Base-by-base conservation (phyloP, 768 basidiomycete species). In the Boletellus ananiceps region DNA sequence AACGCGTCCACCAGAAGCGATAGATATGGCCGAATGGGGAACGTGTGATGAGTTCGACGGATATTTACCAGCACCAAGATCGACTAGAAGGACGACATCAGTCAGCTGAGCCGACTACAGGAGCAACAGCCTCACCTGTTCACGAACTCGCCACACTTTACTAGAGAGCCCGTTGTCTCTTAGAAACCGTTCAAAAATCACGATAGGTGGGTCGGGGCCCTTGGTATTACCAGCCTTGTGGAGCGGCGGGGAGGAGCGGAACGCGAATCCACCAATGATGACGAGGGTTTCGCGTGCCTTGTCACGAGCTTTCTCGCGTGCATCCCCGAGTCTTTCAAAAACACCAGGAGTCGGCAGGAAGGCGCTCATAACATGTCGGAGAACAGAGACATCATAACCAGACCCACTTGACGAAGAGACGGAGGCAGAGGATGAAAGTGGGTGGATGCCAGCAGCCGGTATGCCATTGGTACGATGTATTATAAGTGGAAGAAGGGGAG, bases 61-160 rank as follows among this genome's bases (percentile, higher is more conserved):
- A 92, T 78, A 57, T 85, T 77, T 15, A 87, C 86, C 8, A 92
- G 74, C 15, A 81, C 75, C 39, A 87, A 63, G 38, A 91, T 79
- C 21, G 82, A 77, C 78, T 83, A 52, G 16, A 9, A 54, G 29
- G 34, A 40, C 54, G 33, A 47, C 19, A 34, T 47, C 45, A 33
- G 43, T 25, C 11, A 33, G 18, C n/a, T 21, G 13, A 19, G 37
- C 29, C 19, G 19, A 40, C 29, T 9, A 14, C 27, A 51, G 23
- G 41, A 29, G 49, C 19, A 13, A 44, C 44, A 21, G 18, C n/a
- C 82, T 58, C 62, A 86, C 90, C 78, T 93, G 92, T 67, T 95
- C 92, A 46, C 87, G 76, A 33, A 90, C 83, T 67, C 86, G 85
- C 81, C 86, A 86, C 8, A 86, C 84, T 72, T 93, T 94, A 69